phyloP scores from a whole-genome alignment of 768 basidiomycete species.

The Russula griseocarnosa region DNA sequence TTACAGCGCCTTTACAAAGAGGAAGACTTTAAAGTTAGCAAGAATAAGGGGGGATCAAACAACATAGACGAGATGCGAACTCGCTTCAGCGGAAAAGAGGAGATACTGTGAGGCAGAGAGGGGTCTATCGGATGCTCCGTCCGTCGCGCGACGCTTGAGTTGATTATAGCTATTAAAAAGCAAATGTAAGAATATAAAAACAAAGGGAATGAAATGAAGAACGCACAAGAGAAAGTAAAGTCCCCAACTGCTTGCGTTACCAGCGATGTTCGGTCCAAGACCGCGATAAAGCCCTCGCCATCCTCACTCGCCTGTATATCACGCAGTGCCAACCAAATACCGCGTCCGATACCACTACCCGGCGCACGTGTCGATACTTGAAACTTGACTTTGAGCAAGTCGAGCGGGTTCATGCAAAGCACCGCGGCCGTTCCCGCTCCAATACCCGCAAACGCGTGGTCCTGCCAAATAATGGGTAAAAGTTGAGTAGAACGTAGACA shows the following conservation, averaged over 20 bases:
- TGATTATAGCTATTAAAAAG: slow-evolving; percentile 73
- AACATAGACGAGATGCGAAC: slow-evolving; percentile 52
- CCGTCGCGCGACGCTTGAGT: slow-evolving; percentile 77
- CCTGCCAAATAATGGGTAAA: slow-evolving; percentile 48
- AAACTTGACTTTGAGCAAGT: slow-evolving; percentile 90
- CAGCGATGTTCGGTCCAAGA: slow-evolving; percentile 83
- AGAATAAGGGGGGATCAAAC: not conserved
- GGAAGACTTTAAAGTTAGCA: slow-evolving; percentile 24
- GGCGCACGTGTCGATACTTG: slow-evolving; percentile 76
- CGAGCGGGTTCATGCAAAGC: slow-evolving; percentile 94
- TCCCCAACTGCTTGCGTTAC: slow-evolving; percentile 96
- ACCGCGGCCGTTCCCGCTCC: slow-evolving; percentile 91
- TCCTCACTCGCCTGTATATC: slow-evolving; percentile 68
- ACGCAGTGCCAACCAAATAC: slow-evolving; percentile 71
- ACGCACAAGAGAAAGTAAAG: slow-evolving; percentile 96
- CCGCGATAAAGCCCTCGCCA: slow-evolving; percentile 89
- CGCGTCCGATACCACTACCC: slow-evolving; percentile 57
- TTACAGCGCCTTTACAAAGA: slow-evolving; percentile 71
- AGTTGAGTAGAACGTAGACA: not conserved
- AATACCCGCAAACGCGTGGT: slow-evolving; percentile 92
- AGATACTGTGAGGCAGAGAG: slow-evolving; percentile 79
- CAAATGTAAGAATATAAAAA: too few relatives aligned
- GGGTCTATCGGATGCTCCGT: slow-evolving; percentile 58
- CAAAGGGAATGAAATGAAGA: not conserved
- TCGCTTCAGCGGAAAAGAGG: slow-evolving; percentile 90